Evolutionary conservation across 108 stramenopile genomes (phyloP).

Genomic region (Skeletonema costatum): DNA sequence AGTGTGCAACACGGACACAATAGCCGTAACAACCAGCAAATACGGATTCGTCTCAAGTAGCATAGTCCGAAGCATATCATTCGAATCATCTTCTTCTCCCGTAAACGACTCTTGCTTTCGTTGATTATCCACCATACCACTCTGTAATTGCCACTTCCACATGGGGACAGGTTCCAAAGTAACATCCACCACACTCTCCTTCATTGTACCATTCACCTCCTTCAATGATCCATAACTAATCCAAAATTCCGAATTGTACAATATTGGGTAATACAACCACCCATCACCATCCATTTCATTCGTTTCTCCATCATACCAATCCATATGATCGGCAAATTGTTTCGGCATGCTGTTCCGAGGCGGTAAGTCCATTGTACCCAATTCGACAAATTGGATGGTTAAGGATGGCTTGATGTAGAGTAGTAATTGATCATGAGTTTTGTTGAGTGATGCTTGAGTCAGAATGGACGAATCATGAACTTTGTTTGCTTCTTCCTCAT

Average conservation of each 20-base stretch:
- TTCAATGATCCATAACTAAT: slow-evolving; percentile 54
- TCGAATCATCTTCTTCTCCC: slow-evolving; percentile 54
- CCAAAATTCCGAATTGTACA: slow-evolving; percentile 80
- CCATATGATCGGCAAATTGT: slow-evolving; percentile 50
- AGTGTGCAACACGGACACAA: slow-evolving; percentile 74
- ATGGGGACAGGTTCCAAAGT: slow-evolving; percentile 50
- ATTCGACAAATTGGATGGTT: slow-evolving; percentile 56
- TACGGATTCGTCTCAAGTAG: slow-evolving; percentile 69
- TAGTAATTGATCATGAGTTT: slow-evolving; percentile 49
- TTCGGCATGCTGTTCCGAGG: slow-evolving; percentile 30
- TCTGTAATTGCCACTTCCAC: slow-evolving; percentile 77
- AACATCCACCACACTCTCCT: slow-evolving; percentile 46
- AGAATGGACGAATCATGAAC: slow-evolving; percentile 28
- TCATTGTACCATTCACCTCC: slow-evolving; percentile 64
- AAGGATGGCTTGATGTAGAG: slow-evolving; percentile 56
- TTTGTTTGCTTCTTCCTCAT: background rate
- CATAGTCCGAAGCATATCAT: slow-evolving; percentile 56
- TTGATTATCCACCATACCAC: slow-evolving; percentile 62
- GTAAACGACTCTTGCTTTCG: slow-evolving; percentile 52
- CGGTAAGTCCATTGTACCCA: slow-evolving; percentile 37
- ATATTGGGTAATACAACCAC: slow-evolving; percentile 58
- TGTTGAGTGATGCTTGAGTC: slow-evolving; percentile 45
- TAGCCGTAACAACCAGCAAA: slow-evolving; percentile 58
- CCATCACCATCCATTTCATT: background rate
- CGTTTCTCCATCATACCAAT: slow-evolving; percentile 43